Evolutionary conservation across 805 yeast species (phyloP).

Genomic region (Saccharomycopsis sp.): DNA sequence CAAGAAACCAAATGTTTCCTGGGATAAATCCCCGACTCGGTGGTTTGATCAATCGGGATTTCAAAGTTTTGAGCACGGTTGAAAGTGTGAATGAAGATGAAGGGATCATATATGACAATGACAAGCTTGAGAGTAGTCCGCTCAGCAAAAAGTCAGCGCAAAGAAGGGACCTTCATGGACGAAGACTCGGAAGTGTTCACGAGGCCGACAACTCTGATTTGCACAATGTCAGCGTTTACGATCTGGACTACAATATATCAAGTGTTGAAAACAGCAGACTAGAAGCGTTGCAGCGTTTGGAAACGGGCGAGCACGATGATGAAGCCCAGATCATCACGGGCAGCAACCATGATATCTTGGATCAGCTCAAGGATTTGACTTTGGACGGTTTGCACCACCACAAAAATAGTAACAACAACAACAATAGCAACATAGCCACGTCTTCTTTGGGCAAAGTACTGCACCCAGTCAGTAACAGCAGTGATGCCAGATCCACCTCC

Average conservation of each 20-base stretch:
- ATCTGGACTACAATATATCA: background rate
- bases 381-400: conserved; percentile 13
- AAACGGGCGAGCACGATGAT: conserved; percentile 4
- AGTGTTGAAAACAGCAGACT: conserved; percentile 11
- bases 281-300: conserved; percentile 15
- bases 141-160: conserved; percentile 4
- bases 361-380: conserved; percentile 4
- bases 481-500: background rate
- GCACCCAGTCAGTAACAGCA: background rate
- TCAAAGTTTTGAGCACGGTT: conserved; percentile 17
- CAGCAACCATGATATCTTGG: conserved; percentile 1
- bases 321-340: background rate
- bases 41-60: conserved; percentile 9
- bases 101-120: background rate
- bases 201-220: background rate
- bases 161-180: background rate
- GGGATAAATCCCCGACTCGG: conserved; percentile 12
- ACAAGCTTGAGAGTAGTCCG: conserved; percentile 8
- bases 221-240: no score
- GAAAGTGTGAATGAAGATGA: conserved; percentile 19
- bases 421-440: conserved; percentile 52
- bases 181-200: no score
- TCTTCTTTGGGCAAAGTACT: conserved; percentile 24
- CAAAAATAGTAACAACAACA: conserved; percentile 30
- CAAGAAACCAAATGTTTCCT: background rate